Conservation (phyloP, 768 basidiomycete species). For the Lentinula raphanica region DNA sequence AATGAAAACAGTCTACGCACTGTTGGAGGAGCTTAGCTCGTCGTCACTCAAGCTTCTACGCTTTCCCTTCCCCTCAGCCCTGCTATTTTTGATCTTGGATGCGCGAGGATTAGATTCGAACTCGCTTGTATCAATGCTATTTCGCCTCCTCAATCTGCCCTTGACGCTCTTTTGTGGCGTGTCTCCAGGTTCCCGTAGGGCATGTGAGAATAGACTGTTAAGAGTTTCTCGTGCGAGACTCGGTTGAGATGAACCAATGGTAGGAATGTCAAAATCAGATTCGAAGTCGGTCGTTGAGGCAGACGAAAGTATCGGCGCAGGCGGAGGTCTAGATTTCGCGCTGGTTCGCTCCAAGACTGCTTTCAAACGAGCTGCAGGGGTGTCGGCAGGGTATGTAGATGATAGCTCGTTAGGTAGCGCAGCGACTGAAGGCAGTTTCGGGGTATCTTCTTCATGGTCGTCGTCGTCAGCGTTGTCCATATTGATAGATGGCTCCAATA, state of each 20-base stretch:
- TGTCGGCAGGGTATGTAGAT: conserved; percentile 27
- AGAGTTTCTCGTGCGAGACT: conserved; percentile 51
- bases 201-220: conserved; percentile 62
- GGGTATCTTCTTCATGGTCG: conserved; percentile 34
- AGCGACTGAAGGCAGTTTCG: conserved; percentile 19
- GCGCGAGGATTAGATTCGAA: conserved; percentile 49
- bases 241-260: conserved; percentile 32
- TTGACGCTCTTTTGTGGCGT: conserved; percentile 48
- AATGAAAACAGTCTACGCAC: conserved; percentile 32
- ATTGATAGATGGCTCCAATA: conserved; percentile 4
- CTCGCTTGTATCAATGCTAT: conserved; percentile 57
- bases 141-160: conserved; percentile 35
- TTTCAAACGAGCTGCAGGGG: conserved; percentile 58
- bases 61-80: conserved; percentile 42
- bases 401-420: conserved; percentile 16
- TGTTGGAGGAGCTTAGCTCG: conserved; percentile 47
- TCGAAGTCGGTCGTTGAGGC: conserved; percentile 39
- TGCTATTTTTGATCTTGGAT: conserved; percentile 31
- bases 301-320: conserved; percentile 23
- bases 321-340: conserved; percentile 23
- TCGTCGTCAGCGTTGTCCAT: conserved; percentile 23
- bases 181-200: conserved; percentile 56
- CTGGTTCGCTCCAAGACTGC: conserved; percentile 50
- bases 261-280: conserved; percentile 52
- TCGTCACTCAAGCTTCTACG: conserved; percentile 65